Evolutionary conservation across 2,329 filamentous ascomycete species (phyloP).

Genomic region (Penicillium occitanis): DNA sequence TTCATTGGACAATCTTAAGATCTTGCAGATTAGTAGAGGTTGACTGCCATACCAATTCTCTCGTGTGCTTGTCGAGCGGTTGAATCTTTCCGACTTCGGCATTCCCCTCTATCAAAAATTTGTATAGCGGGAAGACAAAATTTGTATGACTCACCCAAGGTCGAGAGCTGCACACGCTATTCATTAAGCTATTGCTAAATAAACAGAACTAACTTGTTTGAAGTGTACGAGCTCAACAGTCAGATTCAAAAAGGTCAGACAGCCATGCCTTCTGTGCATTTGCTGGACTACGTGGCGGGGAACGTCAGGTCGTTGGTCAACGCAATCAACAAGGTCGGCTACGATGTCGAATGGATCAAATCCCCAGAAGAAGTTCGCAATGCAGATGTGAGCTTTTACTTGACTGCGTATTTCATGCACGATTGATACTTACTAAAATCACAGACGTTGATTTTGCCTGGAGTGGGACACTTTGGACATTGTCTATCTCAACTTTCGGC

Average conservation of each 20-base stretch:
- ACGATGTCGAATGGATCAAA: slow-evolving; percentile 87
- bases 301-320: slow-evolving; percentile 96
- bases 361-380: slow-evolving; percentile 78
- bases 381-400: slow-evolving; percentile 67
- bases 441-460: slow-evolving; percentile 90
- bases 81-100: background rate
- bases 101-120: slow-evolving; percentile 2
- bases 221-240: background rate
- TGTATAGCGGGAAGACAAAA: background rate
- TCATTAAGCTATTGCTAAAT: background rate
- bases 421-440: slow-evolving; percentile 16
- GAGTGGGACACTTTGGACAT: slow-evolving; percentile 96
- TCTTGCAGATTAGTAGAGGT: background rate
- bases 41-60: background rate
- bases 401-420: background rate
- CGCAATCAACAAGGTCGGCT: slow-evolving; percentile 94
- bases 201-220: background rate
- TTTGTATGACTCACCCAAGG: slow-evolving; percentile 18
- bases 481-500: slow-evolving; percentile 80
- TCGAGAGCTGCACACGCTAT: background rate
- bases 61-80: background rate
- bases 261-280: slow-evolving; percentile 50
- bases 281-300: slow-evolving; percentile 85
- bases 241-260: background rate
- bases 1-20: background rate